Base-by-base conservation (phyloP, 75 land plant genomes). In the Cunninghamia lanceolata region DNA sequence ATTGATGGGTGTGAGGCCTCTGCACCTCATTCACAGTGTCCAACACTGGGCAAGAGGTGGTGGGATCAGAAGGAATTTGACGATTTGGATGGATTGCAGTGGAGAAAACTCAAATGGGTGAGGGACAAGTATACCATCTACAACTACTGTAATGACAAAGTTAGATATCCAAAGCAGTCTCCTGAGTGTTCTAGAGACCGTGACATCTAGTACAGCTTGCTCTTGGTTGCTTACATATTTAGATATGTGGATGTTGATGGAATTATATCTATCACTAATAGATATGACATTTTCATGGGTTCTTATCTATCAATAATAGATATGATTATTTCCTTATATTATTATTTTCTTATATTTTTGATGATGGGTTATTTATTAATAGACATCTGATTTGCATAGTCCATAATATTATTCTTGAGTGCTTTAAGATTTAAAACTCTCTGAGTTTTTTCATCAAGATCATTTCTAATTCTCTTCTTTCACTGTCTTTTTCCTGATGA, bases 111-210 rank as follows among this genome's bases (percentile, higher is more conserved):
- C 59, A 13, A 14, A 0, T 88, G 89, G 89, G 91, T 90, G 2
- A 85, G 91, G 68, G 7, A 84, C 4, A 88, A 86, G n/a, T 92
- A 82, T 88, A 88, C 91, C 84, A 90, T 93, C 54, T 93, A 93
- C 87, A 89, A 93, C 87, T 93, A 93, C 79, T 93, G 94, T 84
- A 90, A 88, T 32, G 94, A 93, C 43, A 73, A 84, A 38, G 40
- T 13, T 0, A 78, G 94, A n/a, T 90, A 59, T 54, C 91, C 91
- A 2, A 82, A 25, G 1, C 68, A 86, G 84, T 39, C 91, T 10
- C 88, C 89, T 25, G 92, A 91, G 84, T 91, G 92, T 53, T 2
- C 53, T 38, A 56, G 87, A 63, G 84, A 88, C 63, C 21, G 79
- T 2, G 89, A 88, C 54, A 77, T 85, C 59, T 83, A 50, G 45